Evolutionary conservation across 2,329 filamentous ascomycete genomes (phyloP).

Genomic region (Venturia carpophila): DNA sequence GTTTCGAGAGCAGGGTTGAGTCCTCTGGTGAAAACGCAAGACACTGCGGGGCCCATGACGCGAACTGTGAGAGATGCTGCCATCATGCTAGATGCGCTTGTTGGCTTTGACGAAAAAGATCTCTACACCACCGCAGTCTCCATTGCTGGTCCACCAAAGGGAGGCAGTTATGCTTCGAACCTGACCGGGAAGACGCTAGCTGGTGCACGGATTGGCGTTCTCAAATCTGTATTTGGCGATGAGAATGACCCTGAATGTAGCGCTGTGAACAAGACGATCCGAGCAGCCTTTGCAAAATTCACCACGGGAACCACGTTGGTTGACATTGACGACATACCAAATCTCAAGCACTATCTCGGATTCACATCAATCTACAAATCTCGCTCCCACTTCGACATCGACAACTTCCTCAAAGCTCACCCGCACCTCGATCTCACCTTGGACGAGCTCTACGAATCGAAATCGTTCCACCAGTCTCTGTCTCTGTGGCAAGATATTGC

Average conservation of each 20-base stretch:
- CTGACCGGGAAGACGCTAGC: background rate
- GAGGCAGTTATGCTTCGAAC: conserved; percentile 13
- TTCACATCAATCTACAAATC: conserved; percentile 22
- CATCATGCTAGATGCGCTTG: conserved; percentile 23
- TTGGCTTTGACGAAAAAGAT: conserved; percentile 18
- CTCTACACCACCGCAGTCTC: conserved; percentile 14
- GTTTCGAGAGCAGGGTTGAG: conserved; percentile 25
- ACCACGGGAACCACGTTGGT: conserved; percentile 22
- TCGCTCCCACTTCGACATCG: conserved; percentile 25
- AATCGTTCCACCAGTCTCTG: conserved; percentile 22
- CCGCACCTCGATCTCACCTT: conserved; percentile 21
- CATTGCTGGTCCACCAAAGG: conserved; percentile 12
- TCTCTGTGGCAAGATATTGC: conserved; percentile 24
- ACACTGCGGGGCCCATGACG: conserved; percentile 25
- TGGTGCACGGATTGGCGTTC: conserved; percentile 21
- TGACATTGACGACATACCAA: conserved; percentile 23
- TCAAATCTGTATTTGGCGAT: conserved; percentile 23
- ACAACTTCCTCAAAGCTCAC: conserved; percentile 23
- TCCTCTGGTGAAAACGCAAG: conserved; percentile 22
- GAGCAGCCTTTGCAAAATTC: conserved; percentile 20
- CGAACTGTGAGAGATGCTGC: conserved; percentile 24
- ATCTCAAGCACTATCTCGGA: conserved; percentile 21
- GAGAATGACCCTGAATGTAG: conserved; percentile 18
- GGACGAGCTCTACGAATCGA: conserved; percentile 22
- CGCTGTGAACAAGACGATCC: conserved; percentile 21